Conservation (phyloP, 2,329 filamentous ascomycete genomes). For the Fusarium sp. region DNA sequence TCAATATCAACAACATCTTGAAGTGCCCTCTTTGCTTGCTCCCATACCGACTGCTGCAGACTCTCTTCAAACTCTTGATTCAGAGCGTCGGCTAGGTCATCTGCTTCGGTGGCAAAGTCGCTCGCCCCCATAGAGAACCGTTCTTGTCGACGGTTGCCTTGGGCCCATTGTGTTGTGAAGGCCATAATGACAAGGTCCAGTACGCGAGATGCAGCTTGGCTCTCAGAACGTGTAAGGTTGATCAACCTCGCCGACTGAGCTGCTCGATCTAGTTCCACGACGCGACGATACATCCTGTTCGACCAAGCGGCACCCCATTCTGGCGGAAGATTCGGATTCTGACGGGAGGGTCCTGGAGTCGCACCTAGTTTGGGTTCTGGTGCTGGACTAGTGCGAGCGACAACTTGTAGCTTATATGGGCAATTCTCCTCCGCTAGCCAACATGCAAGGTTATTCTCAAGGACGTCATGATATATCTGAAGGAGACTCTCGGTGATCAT, state of each 20-base stretch:
- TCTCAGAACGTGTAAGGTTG: rapidly evolving
- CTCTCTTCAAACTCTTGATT: not conserved
- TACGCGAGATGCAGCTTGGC: not conserved
- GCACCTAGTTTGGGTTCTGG: rapidly evolving
- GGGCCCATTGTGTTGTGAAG: not conserved
- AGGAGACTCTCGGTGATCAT: not conserved
- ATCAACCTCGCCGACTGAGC: not conserved
- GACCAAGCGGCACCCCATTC: not conserved
- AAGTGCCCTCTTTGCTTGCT: not conserved
- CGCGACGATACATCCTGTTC: not conserved
- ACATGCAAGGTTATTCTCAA: not conserved
- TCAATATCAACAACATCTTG: not conserved
- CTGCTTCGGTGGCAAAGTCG: rapidly evolving
- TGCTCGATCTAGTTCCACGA: not conserved
- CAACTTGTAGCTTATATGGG: not conserved
- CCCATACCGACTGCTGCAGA: not conserved
- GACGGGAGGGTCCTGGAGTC: not conserved
- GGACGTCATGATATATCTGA: not conserved
- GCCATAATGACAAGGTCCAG: rapidly evolving
- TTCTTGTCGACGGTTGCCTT: not conserved
- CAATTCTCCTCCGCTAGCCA: not conserved
- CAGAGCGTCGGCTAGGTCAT: not conserved
- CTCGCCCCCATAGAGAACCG: rapidly evolving
- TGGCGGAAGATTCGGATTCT: not conserved
- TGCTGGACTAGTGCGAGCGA: not conserved